Conservation (phyloP, 2,329 filamentous ascomycete genomes). For the Neonectria neomacrospora region DNA sequence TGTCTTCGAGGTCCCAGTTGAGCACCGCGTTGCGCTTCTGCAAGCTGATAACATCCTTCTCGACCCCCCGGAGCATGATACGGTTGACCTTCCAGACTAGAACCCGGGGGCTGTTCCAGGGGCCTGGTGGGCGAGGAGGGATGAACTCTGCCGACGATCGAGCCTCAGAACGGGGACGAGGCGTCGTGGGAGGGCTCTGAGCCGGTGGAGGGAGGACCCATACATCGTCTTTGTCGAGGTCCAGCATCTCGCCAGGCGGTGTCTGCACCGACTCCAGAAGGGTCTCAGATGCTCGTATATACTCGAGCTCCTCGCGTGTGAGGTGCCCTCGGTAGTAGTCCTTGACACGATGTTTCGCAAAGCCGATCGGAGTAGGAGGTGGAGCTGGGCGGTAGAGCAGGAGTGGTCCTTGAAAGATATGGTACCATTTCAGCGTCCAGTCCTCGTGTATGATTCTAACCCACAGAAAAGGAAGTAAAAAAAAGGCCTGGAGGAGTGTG, state of each 20-base stretch:
- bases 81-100: slow-evolving; percentile 54
- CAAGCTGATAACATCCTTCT: slow-evolving; percentile 59
- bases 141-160: slow-evolving; percentile 39
- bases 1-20: slow-evolving; percentile 58
- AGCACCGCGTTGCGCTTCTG: slow-evolving; percentile 61
- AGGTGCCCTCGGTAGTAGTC: slow-evolving; percentile 63
- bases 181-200: slow-evolving; percentile 30
- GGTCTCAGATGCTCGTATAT: slow-evolving; percentile 49
- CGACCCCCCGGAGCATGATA: slow-evolving; percentile 58
- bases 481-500: slow-evolving; percentile 55
- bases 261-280: slow-evolving; percentile 51
- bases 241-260: slow-evolving; percentile 32
- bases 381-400: slow-evolving; percentile 54
- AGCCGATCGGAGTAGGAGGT: slow-evolving; percentile 51
- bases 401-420: slow-evolving; percentile 59
- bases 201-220: slow-evolving; percentile 49
- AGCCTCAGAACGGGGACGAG: slow-evolving; percentile 22
- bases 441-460: slow-evolving; percentile 62
- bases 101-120: slow-evolving; percentile 56
- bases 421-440: slow-evolving; percentile 61
- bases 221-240: slow-evolving; percentile 47
- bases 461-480: slow-evolving; percentile 65
- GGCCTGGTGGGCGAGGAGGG: slow-evolving; percentile 49
- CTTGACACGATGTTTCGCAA: slow-evolving; percentile 56
- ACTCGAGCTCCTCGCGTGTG: slow-evolving; percentile 57